Evolutionary conservation across 2,329 filamentous ascomycete genomes (phyloP).

Genomic region (Talaromyces sp.): DNA sequence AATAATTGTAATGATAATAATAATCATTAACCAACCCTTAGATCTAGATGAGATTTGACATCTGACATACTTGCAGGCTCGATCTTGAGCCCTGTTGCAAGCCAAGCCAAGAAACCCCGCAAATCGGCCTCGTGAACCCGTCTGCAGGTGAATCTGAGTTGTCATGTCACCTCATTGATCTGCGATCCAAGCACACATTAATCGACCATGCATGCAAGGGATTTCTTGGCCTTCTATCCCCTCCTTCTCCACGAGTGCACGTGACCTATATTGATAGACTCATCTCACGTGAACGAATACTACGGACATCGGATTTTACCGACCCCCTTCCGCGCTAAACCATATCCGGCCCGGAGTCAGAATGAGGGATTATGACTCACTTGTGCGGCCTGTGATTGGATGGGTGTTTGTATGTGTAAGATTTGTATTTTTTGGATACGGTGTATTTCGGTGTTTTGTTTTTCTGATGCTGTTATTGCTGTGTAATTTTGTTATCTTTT

Average conservation of each 20-base stretch:
- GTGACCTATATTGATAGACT: background rate
- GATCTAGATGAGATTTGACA: background rate
- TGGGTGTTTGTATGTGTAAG: background rate
- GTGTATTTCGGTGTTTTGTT: background rate
- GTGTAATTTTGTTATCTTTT: background rate
- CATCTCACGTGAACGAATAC: background rate
- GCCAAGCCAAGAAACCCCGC: background rate
- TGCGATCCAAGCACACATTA: background rate
- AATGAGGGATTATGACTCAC: slow-evolving; percentile 14
- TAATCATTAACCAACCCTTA: background rate
- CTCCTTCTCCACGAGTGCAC: background rate
- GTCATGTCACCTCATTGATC: background rate
- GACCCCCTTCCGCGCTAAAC: background rate
- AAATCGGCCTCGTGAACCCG: background rate
- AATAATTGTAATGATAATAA: background rate
- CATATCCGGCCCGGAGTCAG: background rate
- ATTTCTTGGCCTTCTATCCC: background rate
- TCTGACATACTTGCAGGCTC: background rate
- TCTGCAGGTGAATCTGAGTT: background rate
- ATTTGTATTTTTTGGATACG: background rate
- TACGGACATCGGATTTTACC: background rate
- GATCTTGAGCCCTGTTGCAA: background rate
- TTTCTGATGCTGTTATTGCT: background rate
- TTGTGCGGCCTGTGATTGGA: slow-evolving; percentile 4
- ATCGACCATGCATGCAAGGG: background rate